Percentiles rank a stretch among this genome's conserved stretches.
phyloP scores from a whole-genome alignment of 202 grass and related monocot genomes.

The Panicum hallii region DNA sequence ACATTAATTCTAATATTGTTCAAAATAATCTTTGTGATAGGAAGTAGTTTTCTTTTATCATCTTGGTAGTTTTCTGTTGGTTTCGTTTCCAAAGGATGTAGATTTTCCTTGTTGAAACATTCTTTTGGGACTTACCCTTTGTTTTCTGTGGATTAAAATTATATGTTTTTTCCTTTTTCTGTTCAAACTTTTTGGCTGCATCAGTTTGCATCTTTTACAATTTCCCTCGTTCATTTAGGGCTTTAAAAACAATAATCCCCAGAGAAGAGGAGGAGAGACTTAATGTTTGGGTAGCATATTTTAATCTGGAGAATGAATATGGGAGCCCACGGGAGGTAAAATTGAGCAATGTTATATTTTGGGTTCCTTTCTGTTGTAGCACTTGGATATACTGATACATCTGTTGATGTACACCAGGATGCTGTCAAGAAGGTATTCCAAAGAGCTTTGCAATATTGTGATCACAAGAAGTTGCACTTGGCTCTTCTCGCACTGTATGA shows the following conservation, averaged over 20 bases:
- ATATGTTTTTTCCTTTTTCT: background rate
- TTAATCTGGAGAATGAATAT: slow-evolving; percentile 96
- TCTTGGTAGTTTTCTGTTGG: background rate
- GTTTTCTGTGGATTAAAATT: background rate
- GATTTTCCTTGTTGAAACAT: background rate
- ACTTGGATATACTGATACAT: slow-evolving; percentile 39
- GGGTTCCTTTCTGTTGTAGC: background rate
- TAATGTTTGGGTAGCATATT: slow-evolving; percentile 97
- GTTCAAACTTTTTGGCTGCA: slow-evolving; percentile 3
- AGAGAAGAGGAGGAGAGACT: slow-evolving; percentile 89
- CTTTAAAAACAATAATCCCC: slow-evolving; percentile 85
- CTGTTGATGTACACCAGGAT: slow-evolving; percentile 57
- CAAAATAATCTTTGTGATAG: background rate
- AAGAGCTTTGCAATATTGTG: slow-evolving; percentile 90
- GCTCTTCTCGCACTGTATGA: slow-evolving; percentile 91
- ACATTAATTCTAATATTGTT: slow-evolving; percentile 22
- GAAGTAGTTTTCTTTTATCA: background rate
- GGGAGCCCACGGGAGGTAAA: slow-evolving; percentile 89
- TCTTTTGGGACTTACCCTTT: background rate
- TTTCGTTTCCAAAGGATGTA: too few species aligned
- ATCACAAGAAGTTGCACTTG: slow-evolving; percentile 84
- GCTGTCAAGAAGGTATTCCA: slow-evolving; percentile 93
- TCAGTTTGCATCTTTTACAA: slow-evolving; percentile 40
- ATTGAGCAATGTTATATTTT: slow-evolving; percentile 22
- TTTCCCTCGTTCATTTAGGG: slow-evolving; percentile 58